Base-by-base conservation (phyloP, 768 basidiomycete species). In the Psilocybe azurescens region DNA sequence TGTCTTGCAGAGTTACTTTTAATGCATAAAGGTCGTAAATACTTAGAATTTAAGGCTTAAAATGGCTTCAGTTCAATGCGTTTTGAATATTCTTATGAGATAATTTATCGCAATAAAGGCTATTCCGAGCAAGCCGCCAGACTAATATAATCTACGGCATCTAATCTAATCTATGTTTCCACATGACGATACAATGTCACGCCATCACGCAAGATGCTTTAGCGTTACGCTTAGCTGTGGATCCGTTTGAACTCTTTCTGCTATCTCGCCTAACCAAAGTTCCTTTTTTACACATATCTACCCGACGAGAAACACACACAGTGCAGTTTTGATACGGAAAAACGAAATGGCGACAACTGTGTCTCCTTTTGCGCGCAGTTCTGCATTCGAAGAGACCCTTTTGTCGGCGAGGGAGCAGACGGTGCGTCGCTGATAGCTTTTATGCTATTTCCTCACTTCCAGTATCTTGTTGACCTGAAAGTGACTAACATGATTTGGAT, bases 291-390 rank as follows among this genome's bases (percentile, higher is more conserved):
- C 41, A 14, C 48, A 20, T 50, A 50, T 50, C 48, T 50, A 24
- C 14, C 8, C n/a, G 11, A 3, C 20, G 20, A 50, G 20, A 30
- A 6, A 28, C n/a, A 50, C 6, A 50, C 48, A 24, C 48, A 24
- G 11, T 28, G 3, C 7, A 24, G 20, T 9, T 24, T 30, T 47
- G 46, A 47, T 47, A 47, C 14, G 16, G 14, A 20, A 47, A 6
- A 6, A 18, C 29, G 24, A 38, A 46, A 73, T 73, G 72, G 79
- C 79, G 70, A 70, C 80, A 24, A 67, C 80, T 28, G 83, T 81
- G 11, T 88, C 87, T 8, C 87, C 87, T 24, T 89, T 89, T 64
- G 87, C 87, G n/a, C 81, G 87, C 60, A 86, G 83, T 69, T 79
- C 65, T 59, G 77, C 81, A 13, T 85, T 88, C 64, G 87, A 88